phyloP scores from a whole-genome alignment of 2,329 filamentous ascomycete species.

The Cercospora zeina region DNA sequence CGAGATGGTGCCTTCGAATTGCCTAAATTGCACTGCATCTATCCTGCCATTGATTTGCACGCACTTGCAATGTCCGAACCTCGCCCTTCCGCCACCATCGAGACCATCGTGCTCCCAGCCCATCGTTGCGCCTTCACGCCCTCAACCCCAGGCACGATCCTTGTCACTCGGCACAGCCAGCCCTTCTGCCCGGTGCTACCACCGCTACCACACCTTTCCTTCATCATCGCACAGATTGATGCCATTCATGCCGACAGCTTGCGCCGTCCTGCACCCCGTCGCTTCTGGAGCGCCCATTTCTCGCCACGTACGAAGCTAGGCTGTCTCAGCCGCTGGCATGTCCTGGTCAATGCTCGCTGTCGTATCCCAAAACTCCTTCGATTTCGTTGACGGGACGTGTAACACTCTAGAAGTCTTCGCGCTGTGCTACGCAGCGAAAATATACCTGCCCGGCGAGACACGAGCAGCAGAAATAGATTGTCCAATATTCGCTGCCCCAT shows the following conservation, averaged over 20 bases:
- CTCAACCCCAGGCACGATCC: neutral
- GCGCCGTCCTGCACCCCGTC: neutral
- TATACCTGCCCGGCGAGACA: neutral
- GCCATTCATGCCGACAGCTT: neutral
- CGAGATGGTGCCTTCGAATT: neutral
- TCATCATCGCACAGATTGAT: neutral
- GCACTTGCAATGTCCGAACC: neutral
- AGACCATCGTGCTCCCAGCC: neutral
- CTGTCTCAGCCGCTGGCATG: neutral
- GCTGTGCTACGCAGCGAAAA: neutral
- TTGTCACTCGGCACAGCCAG: constrained; percentile 1
- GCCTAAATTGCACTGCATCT: no score
- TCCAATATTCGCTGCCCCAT: no score
- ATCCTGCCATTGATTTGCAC: no score
- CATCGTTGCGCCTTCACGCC: neutral
- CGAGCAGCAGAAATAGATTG: neutral
- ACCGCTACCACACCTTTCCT: neutral
- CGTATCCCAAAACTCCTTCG: neutral
- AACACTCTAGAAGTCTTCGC: neutral
- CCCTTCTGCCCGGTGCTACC: neutral
- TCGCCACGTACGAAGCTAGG: constrained; percentile 3
- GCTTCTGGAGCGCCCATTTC: neutral
- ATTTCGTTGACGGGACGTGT: neutral
- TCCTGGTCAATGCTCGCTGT: neutral
- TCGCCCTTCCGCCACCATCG: neutral